Percentiles rank a stretch among this genome's conserved stretches.
phyloP scores from a whole-genome alignment of 164 flowering plant genomes.

The Stephania yunnanensis region DNA sequence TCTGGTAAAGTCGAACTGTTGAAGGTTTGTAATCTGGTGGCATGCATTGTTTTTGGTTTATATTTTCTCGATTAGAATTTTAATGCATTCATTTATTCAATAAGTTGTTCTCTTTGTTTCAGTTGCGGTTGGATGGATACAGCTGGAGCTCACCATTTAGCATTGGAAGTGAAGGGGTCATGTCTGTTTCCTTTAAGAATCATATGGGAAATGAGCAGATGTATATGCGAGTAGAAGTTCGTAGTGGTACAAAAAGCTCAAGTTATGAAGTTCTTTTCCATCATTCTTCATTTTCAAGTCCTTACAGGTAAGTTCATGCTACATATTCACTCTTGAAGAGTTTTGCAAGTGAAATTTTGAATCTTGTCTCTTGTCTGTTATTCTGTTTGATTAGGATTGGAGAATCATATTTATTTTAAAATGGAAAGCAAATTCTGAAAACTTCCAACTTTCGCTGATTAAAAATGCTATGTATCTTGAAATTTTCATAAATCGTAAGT shows the following conservation, averaged over 20 bases:
- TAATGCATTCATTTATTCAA: background rate
- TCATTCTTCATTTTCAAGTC: conserved; percentile 64
- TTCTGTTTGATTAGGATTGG: background rate
- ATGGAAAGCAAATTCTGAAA: background rate
- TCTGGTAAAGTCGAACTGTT: conserved; percentile 60
- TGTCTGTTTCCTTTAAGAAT: conserved; percentile 55
- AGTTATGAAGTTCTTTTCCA: conserved; percentile 87
- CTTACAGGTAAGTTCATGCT: conserved; percentile 62
- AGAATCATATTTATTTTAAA: background rate
- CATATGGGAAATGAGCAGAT: conserved; percentile 33
- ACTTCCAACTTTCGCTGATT: background rate
- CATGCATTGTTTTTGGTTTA: background rate
- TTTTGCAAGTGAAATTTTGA: background rate
- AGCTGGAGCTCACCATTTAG: conserved; percentile 89
- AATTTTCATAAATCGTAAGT: no score
- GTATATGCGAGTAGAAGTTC: conserved; percentile 58
- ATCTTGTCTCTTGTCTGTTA: background rate
- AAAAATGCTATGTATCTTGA: no score
- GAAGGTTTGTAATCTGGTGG: conserved; percentile 41
- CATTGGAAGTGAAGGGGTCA: conserved; percentile 66
- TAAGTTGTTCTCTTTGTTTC: conserved; percentile 12
- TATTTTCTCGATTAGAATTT: background rate
- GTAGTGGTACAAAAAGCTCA: conserved; percentile 76
- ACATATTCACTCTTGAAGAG: background rate
- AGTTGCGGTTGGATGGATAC: conserved; percentile 78